Percentiles rank a stretch among this genome's conserved stretches.
phyloP scores from a whole-genome alignment of 805 yeast species.

The Barnettozyma wickerhamii region DNA sequence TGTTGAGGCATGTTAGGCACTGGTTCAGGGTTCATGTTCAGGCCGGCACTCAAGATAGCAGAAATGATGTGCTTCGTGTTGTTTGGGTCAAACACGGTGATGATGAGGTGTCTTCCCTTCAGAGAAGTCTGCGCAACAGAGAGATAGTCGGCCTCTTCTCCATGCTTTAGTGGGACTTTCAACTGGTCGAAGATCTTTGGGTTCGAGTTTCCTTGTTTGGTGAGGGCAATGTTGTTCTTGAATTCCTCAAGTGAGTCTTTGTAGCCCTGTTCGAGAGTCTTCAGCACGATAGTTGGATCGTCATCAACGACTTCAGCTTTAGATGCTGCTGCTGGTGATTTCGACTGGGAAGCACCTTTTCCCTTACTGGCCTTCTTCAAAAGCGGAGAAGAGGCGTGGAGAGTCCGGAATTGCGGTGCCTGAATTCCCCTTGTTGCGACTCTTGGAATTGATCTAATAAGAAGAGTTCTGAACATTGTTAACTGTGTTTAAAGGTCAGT shows the following conservation, averaged over 20 bases:
- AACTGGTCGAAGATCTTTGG: constrained; percentile 63
- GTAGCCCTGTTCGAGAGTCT: constrained; percentile 28
- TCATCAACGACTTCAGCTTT: constrained; percentile 13
- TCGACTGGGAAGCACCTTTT: too few relatives aligned
- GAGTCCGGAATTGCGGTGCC: constrained; percentile 4
- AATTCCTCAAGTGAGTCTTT: constrained; percentile 47
- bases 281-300: constrained; percentile 19
- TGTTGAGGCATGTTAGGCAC: constrained; percentile 71
- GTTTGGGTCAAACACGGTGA: constrained; percentile 87
- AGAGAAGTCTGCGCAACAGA: constrained; percentile 67
- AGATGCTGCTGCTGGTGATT: background rate
- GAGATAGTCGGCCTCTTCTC: constrained; percentile 45
- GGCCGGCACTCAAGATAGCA: constrained; percentile 60
- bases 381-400: constrained; percentile 5
- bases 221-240: constrained; percentile 52
- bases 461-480: constrained; percentile 8
- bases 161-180: constrained; percentile 43
- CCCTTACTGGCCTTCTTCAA: constrained; percentile 21
- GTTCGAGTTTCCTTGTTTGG: constrained; percentile 66
- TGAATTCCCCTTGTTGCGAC: background rate
- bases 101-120: constrained; percentile 62
- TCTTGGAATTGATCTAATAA: background rate
- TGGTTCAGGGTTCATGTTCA: constrained; percentile 76
- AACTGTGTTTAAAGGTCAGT: background rate
- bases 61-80: constrained; percentile 66